phyloP scores from a whole-genome alignment of 78 protist species.

The slime mould (Dictyostelium discoideum) region DNA sequence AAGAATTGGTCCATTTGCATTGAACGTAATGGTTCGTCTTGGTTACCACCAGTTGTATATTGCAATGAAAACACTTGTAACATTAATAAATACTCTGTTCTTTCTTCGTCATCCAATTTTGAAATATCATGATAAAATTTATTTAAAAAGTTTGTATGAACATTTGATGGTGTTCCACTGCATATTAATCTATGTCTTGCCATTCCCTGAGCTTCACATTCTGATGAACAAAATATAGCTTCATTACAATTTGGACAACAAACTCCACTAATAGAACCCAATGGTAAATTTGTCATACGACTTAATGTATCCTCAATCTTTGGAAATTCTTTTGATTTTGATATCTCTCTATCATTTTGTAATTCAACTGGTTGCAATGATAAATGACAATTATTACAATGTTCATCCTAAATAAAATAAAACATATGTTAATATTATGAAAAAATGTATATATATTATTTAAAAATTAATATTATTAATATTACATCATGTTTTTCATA shows the following conservation, averaged over 20 bases:
- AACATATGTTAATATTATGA: too few relatives aligned
- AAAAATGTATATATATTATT: not conserved
- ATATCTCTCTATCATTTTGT: slow-evolving; percentile 18
- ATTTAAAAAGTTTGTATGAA: too few relatives aligned
- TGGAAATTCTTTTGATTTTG: slow-evolving; percentile 25
- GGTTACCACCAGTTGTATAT: slow-evolving; percentile 34
- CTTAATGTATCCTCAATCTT: slow-evolving; percentile 20
- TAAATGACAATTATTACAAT: slow-evolving; percentile 63
- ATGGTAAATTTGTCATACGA: slow-evolving; percentile 51
- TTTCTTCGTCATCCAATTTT: not conserved
- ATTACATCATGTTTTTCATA: slow-evolving; percentile 26
- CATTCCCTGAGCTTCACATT: slow-evolving; percentile 6
- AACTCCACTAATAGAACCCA: slow-evolving; percentile 11
- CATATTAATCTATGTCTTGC: not conserved
- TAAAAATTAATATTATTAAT: too few relatives aligned
- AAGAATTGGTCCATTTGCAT: slow-evolving; percentile 27
- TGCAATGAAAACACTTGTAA: slow-evolving; percentile 19
- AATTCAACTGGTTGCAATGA: slow-evolving; percentile 26
- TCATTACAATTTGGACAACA: slow-evolving; percentile 32
- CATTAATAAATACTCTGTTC: not conserved
- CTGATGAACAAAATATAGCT: slow-evolving; percentile 15
- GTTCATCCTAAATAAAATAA: not conserved
- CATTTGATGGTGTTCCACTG: not conserved
- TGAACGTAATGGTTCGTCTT: not conserved
- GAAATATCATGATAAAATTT: not conserved